A percentile compares a stretch with the other conserved stretches of the same genome.
Conservation (phyloP, 2,329 filamentous ascomycete species). For the Trichoderma sp. region DNA sequence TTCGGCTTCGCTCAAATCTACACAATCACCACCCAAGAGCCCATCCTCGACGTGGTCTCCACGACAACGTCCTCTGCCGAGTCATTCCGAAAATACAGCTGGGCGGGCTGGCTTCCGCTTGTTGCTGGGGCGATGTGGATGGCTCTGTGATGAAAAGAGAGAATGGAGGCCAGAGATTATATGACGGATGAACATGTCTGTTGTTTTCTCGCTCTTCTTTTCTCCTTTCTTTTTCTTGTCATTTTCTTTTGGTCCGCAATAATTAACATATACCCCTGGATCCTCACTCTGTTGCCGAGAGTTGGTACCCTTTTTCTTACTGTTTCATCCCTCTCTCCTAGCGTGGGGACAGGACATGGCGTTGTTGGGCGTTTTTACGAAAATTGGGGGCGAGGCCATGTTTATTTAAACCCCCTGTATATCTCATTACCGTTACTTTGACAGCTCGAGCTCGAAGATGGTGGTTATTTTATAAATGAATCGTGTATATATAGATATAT, state of each 20-base stretch:
- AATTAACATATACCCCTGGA: constrained; percentile 16
- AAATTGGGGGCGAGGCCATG: neutral
- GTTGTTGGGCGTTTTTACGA: constrained; percentile 7
- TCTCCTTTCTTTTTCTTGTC: neutral
- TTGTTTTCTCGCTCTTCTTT: neutral
- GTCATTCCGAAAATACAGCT: constrained; percentile 24
- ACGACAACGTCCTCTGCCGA: constrained; percentile 28
- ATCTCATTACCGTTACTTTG: neutral
- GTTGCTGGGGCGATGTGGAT: constrained; percentile 39
- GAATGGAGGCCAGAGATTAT: neutral
- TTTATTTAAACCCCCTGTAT: neutral
- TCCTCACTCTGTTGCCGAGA: neutral
- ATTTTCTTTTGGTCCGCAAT: neutral
- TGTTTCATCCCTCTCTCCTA: neutral
- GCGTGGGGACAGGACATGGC: constrained; percentile 3
- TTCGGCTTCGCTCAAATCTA: constrained; percentile 77
- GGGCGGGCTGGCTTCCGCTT: constrained; percentile 44
- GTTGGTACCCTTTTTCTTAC: neutral
- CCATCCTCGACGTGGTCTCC: neutral
- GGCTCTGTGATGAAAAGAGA: constrained; percentile 31
- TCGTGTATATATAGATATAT: constrained; percentile 5
- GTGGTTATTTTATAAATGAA: neutral
- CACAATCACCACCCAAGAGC: constrained; percentile 53
- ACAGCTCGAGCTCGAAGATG: neutral
- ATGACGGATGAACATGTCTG: neutral